Evolutionary conservation across 192 early-diverging fungal species (phyloP).

Genomic region (Umbelopsis vinacea): DNA sequence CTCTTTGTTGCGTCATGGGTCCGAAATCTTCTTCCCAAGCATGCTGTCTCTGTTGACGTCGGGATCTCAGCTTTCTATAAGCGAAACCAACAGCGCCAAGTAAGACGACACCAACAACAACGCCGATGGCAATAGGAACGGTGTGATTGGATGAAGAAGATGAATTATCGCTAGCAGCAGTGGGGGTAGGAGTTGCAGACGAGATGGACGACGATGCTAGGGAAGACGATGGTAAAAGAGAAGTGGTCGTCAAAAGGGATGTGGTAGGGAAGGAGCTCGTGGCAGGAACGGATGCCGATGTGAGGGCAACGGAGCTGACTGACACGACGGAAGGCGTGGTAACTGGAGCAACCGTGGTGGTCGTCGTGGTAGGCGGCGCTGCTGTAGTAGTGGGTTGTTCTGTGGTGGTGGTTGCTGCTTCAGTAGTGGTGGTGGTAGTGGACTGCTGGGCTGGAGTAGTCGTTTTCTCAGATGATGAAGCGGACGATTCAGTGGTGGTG

Average conservation of each 20-base stretch:
- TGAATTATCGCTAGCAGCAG: background rate
- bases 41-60: slow-evolving; percentile 9
- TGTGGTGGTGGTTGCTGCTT: background rate
- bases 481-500: background rate
- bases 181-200: background rate
- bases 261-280: background rate
- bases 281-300: background rate
- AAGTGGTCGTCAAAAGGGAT: background rate
- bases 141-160: slow-evolving; percentile 10
- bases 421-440: background rate
- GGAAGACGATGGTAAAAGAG: background rate
- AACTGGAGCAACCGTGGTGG: background rate
- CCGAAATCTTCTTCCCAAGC: slow-evolving; percentile 19
- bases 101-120: background rate
- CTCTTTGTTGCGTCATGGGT: background rate
- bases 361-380: background rate
- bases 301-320: background rate
- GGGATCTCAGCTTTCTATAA: background rate
- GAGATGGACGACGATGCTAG: background rate
- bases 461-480: background rate
- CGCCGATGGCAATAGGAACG: slow-evolving; percentile 8
- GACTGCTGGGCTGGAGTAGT: background rate
- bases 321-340: background rate
- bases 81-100: background rate
- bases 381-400: background rate